Conservation (phyloP, 2,329 filamentous ascomycete species). For the Claviceps capensis region DNA sequence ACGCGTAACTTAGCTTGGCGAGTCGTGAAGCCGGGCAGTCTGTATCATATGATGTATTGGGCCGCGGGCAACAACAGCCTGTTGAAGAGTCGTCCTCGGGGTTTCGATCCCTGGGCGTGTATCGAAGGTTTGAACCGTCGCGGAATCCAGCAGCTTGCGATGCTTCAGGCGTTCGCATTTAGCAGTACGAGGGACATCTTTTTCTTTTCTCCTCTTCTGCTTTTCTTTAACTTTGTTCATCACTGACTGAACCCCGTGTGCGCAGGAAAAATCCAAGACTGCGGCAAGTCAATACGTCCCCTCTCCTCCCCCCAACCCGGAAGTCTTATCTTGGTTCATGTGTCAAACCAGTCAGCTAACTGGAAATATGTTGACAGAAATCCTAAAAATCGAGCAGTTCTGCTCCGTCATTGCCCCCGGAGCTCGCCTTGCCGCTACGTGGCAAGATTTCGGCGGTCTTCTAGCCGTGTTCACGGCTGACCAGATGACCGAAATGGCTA, state of each 20-base stretch:
- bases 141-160: background rate
- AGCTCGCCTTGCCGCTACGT: background rate
- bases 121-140: background rate
- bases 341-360: background rate
- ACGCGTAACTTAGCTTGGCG: background rate
- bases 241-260: background rate
- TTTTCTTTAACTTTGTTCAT: background rate
- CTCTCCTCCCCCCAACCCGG: background rate
- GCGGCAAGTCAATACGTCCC: background rate
- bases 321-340: no score
- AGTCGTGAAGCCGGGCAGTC: background rate
- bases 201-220: background rate
- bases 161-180: background rate
- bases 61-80: background rate
- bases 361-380: background rate
- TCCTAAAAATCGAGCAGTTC: background rate
- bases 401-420: background rate
- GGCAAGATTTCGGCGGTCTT: background rate
- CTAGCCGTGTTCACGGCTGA: background rate
- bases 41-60: background rate
- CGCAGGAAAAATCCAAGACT: background rate
- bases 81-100: background rate
- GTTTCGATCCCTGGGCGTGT: background rate
- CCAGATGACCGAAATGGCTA: background rate
- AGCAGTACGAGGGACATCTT: background rate